Base-by-base conservation (phyloP, 495 filamentous ascomycete genomes). In the Elaphomyces granulatus region DNA sequence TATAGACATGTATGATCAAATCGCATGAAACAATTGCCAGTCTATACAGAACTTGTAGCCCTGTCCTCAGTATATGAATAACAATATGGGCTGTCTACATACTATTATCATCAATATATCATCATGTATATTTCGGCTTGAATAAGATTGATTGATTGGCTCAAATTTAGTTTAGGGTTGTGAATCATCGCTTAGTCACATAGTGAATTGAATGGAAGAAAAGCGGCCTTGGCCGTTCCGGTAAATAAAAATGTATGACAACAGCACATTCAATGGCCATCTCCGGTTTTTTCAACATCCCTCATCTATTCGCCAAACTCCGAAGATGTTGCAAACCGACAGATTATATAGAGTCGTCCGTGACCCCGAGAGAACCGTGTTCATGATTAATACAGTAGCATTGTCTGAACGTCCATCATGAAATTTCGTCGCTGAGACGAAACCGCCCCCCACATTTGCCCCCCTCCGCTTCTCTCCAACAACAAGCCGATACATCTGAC, bases 31-130 rank as follows among this genome's bases (percentile, higher is more conserved):
- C n/a, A n/a, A n/a, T n/a, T n/a, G n/a, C n/a, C n/a, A n/a, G n/a
- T n/a, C 30, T 34, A 42, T 23, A 20, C 15, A 17, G 40, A 42
- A 36, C 23, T 42, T 10, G 30, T n/a, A 34, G 4, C 14, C 26
- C 21, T 42, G 30, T 12, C 32, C 20, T 20, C 40, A 36, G 10
- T 42, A 42, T 32, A 34, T 20, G 19, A 28, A 28, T 28, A 28
- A 28, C 23, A 6, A 28, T 12, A 6, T 6, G 23, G 6, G 12
- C 23, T 28, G 12, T 12, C 12, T 28, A 28, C 12, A 12, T 28
- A 28, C 6, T 28, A 28, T 28, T 6, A 28, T 28, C n/a, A n/a
- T n/a, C n/a, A n/a, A n/a, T n/a, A n/a, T n/a, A n/a, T n/a, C n/a
- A n/a, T n/a, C n/a, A n/a, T n/a, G n/a, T n/a, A n/a, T n/a, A n/a